These are phyloP conservation scores for Calvatia gigantea DNA, from an alignment of 768 basidiomycete genomes.

Conservation along the genomic window DNA sequence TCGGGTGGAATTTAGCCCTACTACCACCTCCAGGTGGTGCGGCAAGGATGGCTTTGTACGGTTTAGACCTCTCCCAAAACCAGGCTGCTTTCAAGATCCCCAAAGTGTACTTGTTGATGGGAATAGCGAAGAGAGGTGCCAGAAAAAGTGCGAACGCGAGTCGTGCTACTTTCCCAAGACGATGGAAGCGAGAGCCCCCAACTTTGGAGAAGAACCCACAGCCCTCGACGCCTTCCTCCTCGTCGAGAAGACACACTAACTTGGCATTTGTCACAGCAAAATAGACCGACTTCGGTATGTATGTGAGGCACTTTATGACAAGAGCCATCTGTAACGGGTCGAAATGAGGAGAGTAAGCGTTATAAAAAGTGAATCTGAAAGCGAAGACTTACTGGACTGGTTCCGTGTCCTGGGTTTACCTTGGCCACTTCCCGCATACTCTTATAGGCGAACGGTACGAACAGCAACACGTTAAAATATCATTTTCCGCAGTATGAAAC, in stretches of 20 bases:
- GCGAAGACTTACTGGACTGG: not conserved
- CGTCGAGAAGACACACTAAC: not conserved
- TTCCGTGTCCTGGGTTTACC: not conserved
- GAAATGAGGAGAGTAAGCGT: not conserved
- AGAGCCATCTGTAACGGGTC: no score
- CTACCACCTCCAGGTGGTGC: not conserved
- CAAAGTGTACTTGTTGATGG: not conserved
- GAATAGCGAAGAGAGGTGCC: not conserved
- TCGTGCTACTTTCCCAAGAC: not conserved
- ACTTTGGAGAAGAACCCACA: not conserved
- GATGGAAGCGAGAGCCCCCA: not conserved
- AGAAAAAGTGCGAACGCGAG: not conserved
- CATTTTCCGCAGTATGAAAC: not conserved
- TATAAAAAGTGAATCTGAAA: not conserved
- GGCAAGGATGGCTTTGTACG: not conserved
- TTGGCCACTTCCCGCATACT: not conserved
- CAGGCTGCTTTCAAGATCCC: not conserved
- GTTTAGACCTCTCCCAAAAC: not conserved
- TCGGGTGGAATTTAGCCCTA: not conserved
- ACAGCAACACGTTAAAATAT: not conserved
- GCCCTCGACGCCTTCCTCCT: not conserved
- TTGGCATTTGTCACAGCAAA: not conserved
- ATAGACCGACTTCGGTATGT: not conserved
- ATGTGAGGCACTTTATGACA: not conserved
- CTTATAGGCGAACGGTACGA: not conserved